phyloP scores from a whole-genome alignment of 2,329 filamentous ascomycete genomes.

The Colletotrichum salicis region DNA sequence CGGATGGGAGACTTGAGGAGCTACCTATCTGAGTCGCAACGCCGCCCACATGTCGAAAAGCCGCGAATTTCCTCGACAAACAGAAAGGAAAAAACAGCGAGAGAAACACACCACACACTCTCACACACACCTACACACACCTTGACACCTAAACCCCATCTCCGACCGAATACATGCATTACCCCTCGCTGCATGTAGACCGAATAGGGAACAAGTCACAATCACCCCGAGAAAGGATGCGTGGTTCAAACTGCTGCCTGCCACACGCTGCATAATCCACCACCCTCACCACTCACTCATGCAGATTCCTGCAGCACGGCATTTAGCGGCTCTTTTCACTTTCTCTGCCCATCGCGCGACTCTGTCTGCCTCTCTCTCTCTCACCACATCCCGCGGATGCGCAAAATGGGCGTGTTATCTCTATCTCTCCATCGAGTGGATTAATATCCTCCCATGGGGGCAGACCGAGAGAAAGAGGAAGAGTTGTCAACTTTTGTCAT shows the following conservation, averaged over 20 bases:
- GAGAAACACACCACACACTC: background rate
- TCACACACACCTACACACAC: too few relatives aligned
- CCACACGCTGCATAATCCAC: conserved; percentile 14
- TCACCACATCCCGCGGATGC: background rate
- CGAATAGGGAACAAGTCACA: conserved; percentile 8
- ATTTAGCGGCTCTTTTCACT: conserved; percentile 24
- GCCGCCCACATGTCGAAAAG: conserved; percentile 18
- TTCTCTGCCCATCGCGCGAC: background rate
- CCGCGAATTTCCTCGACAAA: background rate
- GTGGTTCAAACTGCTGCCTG: conserved; percentile 20
- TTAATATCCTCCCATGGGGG: background rate
- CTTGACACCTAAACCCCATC: background rate
- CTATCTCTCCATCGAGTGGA: background rate
- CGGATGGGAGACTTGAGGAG: background rate
- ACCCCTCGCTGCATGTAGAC: conserved; percentile 26
- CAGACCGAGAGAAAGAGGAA: background rate
- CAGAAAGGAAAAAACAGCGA: background rate
- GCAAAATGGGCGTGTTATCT: background rate
- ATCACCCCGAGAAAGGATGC: background rate
- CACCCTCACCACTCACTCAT: background rate
- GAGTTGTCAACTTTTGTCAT: background rate
- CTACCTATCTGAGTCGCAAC: conserved; percentile 13
- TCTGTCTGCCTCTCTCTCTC: background rate
- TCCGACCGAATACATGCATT: background rate
- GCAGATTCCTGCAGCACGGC: conserved; percentile 27